A percentile compares a stretch with the other conserved stretches of the same genome.
These are phyloP conservation scores for Castanea mollissima DNA, from an alignment of 306 rosid genomes.

Conservation along the genomic window DNA sequence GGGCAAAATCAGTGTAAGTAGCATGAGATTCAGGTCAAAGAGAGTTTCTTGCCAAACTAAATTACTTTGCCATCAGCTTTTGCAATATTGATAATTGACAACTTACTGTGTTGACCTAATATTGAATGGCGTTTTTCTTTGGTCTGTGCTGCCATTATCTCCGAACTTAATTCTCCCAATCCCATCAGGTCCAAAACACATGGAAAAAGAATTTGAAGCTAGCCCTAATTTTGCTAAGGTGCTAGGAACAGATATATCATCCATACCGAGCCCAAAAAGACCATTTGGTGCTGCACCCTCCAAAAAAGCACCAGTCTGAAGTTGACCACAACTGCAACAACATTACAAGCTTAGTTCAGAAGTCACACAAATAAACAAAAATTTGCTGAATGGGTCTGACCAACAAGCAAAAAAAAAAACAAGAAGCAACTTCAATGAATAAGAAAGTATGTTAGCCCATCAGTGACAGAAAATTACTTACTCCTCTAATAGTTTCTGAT, in stretches of 20 bases:
- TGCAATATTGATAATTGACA: neutral
- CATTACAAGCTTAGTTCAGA: constrained; percentile 13
- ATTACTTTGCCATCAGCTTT: neutral
- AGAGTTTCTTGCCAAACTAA: constrained; percentile 1
- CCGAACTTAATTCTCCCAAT: constrained; percentile 78
- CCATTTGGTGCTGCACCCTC: constrained; percentile 81
- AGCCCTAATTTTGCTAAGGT: constrained; percentile 60
- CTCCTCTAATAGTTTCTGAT: neutral
- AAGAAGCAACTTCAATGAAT: constrained; percentile 9
- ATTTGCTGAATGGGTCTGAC: neutral
- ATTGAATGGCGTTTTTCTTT: constrained; percentile 72
- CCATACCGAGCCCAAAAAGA: constrained; percentile 81
- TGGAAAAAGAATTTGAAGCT: constrained; percentile 74
- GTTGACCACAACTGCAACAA: constrained; percentile 77
- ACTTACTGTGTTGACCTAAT: constrained; percentile 44
- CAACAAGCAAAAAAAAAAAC: constrained; percentile 2
- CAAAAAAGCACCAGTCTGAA: constrained; percentile 71
- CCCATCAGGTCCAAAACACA: constrained; percentile 79
- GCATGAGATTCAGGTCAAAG: neutral
- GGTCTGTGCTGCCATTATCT: constrained; percentile 58
- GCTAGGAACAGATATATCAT: constrained; percentile 68
- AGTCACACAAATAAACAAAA: neutral
- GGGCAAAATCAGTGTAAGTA: constrained; percentile 24
- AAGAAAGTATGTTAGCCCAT: constrained; percentile 3
- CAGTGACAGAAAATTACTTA: neutral